Evolutionary conservation across 2,329 filamentous ascomycete species (phyloP).

Genomic region (Xylaria sp.): DNA sequence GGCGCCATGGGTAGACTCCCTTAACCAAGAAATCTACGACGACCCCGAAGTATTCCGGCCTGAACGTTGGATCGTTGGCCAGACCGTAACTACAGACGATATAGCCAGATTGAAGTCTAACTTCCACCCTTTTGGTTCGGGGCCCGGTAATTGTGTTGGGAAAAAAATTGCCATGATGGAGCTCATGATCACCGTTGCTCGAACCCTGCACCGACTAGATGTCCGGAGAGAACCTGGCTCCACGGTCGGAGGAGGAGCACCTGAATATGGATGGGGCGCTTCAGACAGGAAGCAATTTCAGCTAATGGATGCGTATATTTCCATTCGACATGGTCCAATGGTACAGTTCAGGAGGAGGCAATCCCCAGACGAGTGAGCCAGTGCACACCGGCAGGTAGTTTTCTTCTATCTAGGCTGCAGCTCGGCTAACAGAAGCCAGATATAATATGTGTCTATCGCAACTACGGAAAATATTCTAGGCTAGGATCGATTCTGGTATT

Average conservation of each 20-base stretch:
- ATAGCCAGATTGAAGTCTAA: conserved; percentile 1
- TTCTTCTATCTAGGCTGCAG: too few relatives aligned
- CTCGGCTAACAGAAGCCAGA: too few relatives aligned
- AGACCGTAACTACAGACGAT: conserved; percentile 5
- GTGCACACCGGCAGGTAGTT: too few relatives aligned
- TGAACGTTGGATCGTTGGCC: conserved; percentile 36
- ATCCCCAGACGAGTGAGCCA: too few relatives aligned
- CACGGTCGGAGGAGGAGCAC: conserved; percentile 26
- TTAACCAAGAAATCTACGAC: conserved; percentile 22
- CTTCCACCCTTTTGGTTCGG: conserved; percentile 32
- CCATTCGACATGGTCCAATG: conserved; percentile 31
- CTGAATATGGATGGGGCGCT: conserved; percentile 25
- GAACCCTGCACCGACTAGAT: conserved; percentile 32
- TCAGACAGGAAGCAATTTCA: conserved; percentile 29
- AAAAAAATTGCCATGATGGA: conserved; percentile 34
- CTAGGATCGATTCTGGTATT: too few relatives aligned
- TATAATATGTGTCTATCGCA: too few relatives aligned
- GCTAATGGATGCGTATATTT: conserved; percentile 34
- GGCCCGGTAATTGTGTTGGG: conserved; percentile 29
- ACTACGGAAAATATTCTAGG: too few relatives aligned
- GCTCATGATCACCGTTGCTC: conserved; percentile 33
- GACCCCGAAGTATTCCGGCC: conserved; percentile 30
- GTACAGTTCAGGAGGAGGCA: conserved; percentile 37
- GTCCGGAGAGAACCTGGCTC: conserved; percentile 33
- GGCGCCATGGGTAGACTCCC: conserved; percentile 21